Base-by-base conservation (phyloP, 2,329 filamentous ascomycete species). In the Penicillium sumatraense region DNA sequence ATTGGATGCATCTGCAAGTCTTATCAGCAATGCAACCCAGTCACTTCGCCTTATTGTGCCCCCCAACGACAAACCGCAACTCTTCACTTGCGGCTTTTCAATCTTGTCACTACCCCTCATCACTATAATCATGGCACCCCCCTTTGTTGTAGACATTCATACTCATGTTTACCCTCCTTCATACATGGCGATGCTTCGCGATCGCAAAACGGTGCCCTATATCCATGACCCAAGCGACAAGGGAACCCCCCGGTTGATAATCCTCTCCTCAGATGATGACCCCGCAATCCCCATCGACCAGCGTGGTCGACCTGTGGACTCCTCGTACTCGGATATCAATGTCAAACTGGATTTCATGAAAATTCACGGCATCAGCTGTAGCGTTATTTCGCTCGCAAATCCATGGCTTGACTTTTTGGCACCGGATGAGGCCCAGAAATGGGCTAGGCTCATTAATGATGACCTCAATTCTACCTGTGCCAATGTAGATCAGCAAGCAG, bases 261-360 rank as follows among this genome's bases (percentile, higher is more conserved):
- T 80, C 46, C 73, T 80, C 27, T 71, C 76, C 5, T 78, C 77
- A 13, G 78, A 80, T 48, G 75, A 78, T 59, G 75, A 77, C 51
- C 61, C 71, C 3, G 67, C 72, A 65, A 69, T 71, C 44, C 72
- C 72, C 3, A 62, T 69, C 26, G 69, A 74, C 20, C 62, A 74
- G 29, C 87, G 90, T 2, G 93, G 92, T 33, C 86, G 93, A 3
- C 92, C 93, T 3, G 85, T 97, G 40, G 93, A 91, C 20, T 80
- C 86, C 1, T 90, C 93, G 66, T 97, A 93, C 80, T 90, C 88
- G 59, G 90, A 91, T 41, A 87, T 96, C 54, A 77, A 80, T 14
- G 82, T 90, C 64, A 97, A 96, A 69, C 81, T 96, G 13, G 81
- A 85, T 46, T 96, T 97, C 77, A 97, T 97, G 93, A 83, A 91